Conservation (phyloP, 257 asterid species). For the Paraleonurus japonicus region DNA sequence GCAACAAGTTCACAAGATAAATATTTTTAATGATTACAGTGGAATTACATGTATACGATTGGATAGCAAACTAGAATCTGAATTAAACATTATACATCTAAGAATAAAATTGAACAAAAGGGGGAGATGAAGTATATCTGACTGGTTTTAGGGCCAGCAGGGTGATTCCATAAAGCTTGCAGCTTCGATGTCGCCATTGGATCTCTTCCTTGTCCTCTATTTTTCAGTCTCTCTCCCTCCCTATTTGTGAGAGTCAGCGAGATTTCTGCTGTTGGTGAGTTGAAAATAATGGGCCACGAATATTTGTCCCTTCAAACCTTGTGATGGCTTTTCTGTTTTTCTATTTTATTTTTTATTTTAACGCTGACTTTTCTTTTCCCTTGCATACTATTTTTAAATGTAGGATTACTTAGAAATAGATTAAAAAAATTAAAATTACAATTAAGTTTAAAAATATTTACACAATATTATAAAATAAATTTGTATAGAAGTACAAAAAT, state of each 20-base stretch:
- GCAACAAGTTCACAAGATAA: background rate
- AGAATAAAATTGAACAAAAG: background rate
- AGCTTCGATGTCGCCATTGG: slow-evolving; percentile 52
- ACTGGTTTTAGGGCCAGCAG: slow-evolving; percentile 70
- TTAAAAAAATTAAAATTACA: too few relatives aligned
- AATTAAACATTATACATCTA: background rate
- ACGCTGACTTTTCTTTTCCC: background rate
- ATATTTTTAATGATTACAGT: background rate
- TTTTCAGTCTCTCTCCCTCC: background rate
- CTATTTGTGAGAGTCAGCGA: background rate
- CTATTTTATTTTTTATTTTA: background rate
- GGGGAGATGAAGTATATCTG: slow-evolving; percentile 20
- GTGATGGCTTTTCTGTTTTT: background rate
- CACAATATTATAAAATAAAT: too few relatives aligned
- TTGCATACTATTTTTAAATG: too few relatives aligned
- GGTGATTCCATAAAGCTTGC: slow-evolving; percentile 61
- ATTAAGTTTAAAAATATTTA: too few relatives aligned
- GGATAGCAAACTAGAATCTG: slow-evolving; percentile 6
- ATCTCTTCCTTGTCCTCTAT: background rate
- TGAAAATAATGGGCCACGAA: background rate
- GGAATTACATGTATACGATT: background rate
- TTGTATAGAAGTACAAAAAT: too few relatives aligned
- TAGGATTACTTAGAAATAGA: too few relatives aligned
- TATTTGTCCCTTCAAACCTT: background rate
- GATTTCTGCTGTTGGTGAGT: background rate